Base-by-base conservation (phyloP, 1,139 yeast genomes). In the Yamadazyma blattariae region DNA sequence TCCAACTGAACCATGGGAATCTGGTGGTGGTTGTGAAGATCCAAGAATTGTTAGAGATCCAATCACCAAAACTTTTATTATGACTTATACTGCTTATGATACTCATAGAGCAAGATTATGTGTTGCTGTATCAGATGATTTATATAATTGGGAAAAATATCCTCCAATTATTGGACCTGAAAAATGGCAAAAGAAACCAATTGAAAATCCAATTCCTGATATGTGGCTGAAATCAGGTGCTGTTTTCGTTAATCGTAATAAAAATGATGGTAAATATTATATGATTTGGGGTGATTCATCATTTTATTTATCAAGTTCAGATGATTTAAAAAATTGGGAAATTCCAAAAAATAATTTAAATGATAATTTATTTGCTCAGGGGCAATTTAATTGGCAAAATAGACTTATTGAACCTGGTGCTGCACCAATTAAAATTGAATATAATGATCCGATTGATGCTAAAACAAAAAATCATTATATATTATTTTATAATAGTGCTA, bases 191-290 rank as follows among this genome's bases (percentile, higher is more conserved):
- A 50, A 50, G 7, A 39, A 55, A 17, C 47, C 53, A 34, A 64
- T 61, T 8, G 41, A 44, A 16, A 42, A 46, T 20, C 45, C 53
- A 18, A 57, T 65, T 14, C 44, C 71, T 14, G 40, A 50, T 23
- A 59, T 56, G 17, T 68, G 74, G 74, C 68, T 63, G 67, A 69
- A 69, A 42, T 61, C 68, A 5, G 74, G 73, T 1, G 73, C 73
- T 2, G 48, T 69, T 0, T 66, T 69, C 45, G 59, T 58, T n/a
- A 67, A 67, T 33, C 51, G 40, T 30, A 50, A 52, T 33, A 44
- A 43, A 20, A n/a, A n/a, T n/a, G 67, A 65, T 42, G 71, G 70
- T 5, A 55, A 57, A 30, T 68, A 64, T 45, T 66, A 66, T 41
- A 69, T 69, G 74, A 56, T 69, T 24, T 69, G 71, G 69, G 74